A percentile compares a stretch with the other conserved stretches of the same genome.
Conservation (phyloP, 2,329 filamentous ascomycete genomes). For the Fusarium heterosporum region DNA sequence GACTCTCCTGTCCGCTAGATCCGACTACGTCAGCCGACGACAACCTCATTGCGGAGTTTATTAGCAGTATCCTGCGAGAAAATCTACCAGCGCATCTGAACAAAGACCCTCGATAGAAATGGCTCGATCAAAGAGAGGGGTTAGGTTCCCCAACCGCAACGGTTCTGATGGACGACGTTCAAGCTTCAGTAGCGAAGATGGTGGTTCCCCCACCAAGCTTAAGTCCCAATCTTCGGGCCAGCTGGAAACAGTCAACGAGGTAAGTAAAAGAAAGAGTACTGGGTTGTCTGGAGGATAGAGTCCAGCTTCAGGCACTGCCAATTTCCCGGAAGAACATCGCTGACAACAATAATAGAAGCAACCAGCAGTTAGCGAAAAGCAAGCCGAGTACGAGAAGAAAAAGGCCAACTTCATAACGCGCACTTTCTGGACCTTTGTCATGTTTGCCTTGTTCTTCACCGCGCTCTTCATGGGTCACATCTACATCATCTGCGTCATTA, state of each 20-base stretch:
- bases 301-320: background rate
- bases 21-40: conserved; percentile 17
- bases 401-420: conserved; percentile 97
- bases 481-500: conserved; percentile 94
- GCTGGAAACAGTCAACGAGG: conserved; percentile 53
- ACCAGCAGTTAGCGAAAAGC: conserved; percentile 55
- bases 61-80: conserved; percentile 3
- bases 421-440: conserved; percentile 97
- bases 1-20: background rate
- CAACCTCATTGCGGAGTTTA: conserved; percentile 16
- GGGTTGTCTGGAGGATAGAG: background rate
- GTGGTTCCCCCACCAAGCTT: conserved; percentile 52
- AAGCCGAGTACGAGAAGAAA: conserved; percentile 93
- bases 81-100: conserved; percentile 7
- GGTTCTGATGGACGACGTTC: conserved; percentile 68
- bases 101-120: conserved; percentile 43
- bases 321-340: background rate
- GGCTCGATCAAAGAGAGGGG: conserved; percentile 61
- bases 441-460: conserved; percentile 93
- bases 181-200: conserved; percentile 76
- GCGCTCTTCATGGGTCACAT: conserved; percentile 96
- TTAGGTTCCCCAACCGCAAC: conserved; percentile 64
- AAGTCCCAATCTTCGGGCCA: conserved; percentile 46
- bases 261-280: conserved; percentile 32
- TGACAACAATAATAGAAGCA: conserved; percentile 54